Base-by-base conservation (phyloP, 495 filamentous ascomycete genomes). In the Hyaloscypha finlandica region DNA sequence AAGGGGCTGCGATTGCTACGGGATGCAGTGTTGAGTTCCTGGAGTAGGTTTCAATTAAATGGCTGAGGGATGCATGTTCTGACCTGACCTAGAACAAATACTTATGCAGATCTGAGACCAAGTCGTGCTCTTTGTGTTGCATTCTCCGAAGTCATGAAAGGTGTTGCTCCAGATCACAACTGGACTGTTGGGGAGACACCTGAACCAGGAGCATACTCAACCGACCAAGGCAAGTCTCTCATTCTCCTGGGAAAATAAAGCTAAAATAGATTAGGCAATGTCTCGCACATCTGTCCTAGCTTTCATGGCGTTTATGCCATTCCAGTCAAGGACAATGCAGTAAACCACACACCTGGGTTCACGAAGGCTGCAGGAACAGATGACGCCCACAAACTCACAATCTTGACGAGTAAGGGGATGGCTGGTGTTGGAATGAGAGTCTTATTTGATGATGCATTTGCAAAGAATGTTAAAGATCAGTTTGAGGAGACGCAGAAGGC, bases 261-360 rank as follows among this genome's bases (percentile, higher is more conserved):
- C 52, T 53, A 31, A 53, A 1, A 35, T 51, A 72, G 80, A 22
- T 75, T 79, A 86, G 86, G 85, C 0, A 84, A 88, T 61, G 84
- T 88, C 1, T 83, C 82, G 8, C 83, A 87, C 45, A 76, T 79
- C 58, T 79, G 84, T 22, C 86, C 86, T 4, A 81, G 83, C 2
- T 86, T 88, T 74, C 86, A 88, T 66, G 84, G 82, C 1, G 77
- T 79, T 0, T 87, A 87, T 71, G 79, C 77, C 25, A 85, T 88
- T 56, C 75, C 74, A 1, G 76, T 83, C 0, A 74, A 79, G 48
- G 77, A 81, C 6, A 76, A 77, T 54, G 71, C 75, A 31, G 79
- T 80, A 29, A 85, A 86, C 52, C 85, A 88, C 67, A 87, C 82
- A 0, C 81, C 81, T 11, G 76, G 80, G 19, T 88, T 88, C 66